Conservation (phyloP, 371 early-diverging fungal genomes). For the Smittium mucronatum region DNA sequence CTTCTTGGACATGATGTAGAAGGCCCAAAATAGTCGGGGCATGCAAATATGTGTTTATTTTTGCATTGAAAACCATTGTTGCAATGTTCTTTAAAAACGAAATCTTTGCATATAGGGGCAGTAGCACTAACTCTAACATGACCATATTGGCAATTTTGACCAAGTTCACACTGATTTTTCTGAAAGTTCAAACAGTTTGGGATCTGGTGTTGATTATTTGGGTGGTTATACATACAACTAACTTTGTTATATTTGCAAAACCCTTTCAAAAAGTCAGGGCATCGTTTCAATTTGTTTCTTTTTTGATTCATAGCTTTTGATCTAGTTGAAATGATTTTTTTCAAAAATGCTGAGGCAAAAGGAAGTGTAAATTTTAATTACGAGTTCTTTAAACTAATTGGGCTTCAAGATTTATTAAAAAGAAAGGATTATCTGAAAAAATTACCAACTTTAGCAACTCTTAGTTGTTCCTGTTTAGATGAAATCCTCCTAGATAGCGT, state of each 20-base stretch:
- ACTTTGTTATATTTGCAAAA: background rate
- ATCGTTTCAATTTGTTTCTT: background rate
- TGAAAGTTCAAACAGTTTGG: background rate
- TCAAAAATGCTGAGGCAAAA: background rate
- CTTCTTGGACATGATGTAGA: background rate
- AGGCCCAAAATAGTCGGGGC: background rate
- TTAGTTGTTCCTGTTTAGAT: background rate
- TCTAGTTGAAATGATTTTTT: background rate
- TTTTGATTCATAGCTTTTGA: background rate
- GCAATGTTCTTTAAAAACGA: background rate
- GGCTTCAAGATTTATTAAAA: too few species aligned
- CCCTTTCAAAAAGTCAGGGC: background rate
- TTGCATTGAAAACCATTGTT: background rate
- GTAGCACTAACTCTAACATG: background rate
- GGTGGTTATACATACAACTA: background rate
- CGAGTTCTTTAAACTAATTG: too few species aligned
- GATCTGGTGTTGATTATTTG: background rate
- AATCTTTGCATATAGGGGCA: background rate
- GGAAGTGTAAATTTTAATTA: too few species aligned
- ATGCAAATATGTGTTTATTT: background rate
- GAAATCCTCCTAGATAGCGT: background rate
- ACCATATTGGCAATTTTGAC: background rate
- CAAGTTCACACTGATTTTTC: background rate
- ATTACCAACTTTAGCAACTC: background rate
- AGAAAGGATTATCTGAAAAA: background rate